Conservation (phyloP, 1,284 basidiomycete genomes). For the Melampsora abietis-canadensis region DNA sequence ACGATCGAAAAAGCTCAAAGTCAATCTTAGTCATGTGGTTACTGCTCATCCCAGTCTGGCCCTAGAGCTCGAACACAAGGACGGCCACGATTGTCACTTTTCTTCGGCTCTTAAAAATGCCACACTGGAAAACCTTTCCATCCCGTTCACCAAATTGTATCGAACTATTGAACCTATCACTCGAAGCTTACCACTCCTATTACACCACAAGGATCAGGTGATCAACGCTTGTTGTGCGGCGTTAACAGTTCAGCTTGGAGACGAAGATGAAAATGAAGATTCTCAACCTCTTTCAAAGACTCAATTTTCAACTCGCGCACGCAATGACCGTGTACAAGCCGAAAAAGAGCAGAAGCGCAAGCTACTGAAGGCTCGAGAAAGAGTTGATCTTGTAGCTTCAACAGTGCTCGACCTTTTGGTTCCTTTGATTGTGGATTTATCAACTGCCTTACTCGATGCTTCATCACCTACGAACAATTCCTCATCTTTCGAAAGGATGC, state of each 20-base stretch:
- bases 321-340: not conserved
- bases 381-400: constrained; percentile 32
- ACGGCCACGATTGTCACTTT: constrained; percentile 42
- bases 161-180: constrained; percentile 29
- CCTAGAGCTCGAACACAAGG: constrained; percentile 30
- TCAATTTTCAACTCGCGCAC: not conserved
- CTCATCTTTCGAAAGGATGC: constrained; percentile 33
- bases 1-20: constrained; percentile 42
- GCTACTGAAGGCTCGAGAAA: constrained; percentile 28
- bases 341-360: constrained; percentile 39
- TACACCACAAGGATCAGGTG: constrained; percentile 33
- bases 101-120: constrained; percentile 35
- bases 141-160: constrained; percentile 34
- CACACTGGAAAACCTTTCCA: constrained; percentile 36
- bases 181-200: constrained; percentile 35
- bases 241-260: constrained; percentile 13
- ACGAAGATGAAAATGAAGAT: constrained; percentile 3
- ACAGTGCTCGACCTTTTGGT: constrained; percentile 27
- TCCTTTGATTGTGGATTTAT: constrained; percentile 34
- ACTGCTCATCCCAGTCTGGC: constrained; percentile 8
- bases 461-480: constrained; percentile 2
- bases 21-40: constrained; percentile 26
- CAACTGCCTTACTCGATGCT: constrained; percentile 38
- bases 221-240: constrained; percentile 39
- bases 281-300: not conserved